Evolutionary conservation across 257 asterid genomes (phyloP).

Genomic region (Paulownia fortunei): DNA sequence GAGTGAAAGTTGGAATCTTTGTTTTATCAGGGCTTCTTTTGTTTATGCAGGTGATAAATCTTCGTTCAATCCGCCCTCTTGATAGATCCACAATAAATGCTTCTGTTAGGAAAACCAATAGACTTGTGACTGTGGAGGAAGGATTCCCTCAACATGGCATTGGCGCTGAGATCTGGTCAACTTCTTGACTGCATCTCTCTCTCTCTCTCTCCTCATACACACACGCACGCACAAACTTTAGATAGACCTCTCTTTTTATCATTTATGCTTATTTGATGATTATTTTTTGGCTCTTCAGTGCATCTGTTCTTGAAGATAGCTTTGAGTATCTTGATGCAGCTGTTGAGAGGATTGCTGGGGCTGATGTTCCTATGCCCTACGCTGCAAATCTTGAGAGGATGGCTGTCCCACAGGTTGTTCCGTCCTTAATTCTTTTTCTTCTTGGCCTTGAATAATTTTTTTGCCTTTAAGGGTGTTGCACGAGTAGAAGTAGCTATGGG

Average conservation of each 20-base stretch:
- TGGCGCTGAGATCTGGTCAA: conserved; percentile 89
- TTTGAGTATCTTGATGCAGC: conserved; percentile 84
- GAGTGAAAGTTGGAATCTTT: conserved; percentile 16
- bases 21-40: conserved; percentile 11
- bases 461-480: background rate
- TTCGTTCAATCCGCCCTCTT: conserved; percentile 85
- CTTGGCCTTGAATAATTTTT: background rate
- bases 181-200: conserved; percentile 13
- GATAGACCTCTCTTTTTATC: background rate
- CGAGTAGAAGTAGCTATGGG: background rate
- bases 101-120: conserved; percentile 82
- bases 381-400: conserved; percentile 86
- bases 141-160: conserved; percentile 90
- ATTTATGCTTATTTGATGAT: background rate
- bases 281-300: conserved; percentile 44
- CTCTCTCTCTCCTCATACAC: background rate
- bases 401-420: conserved; percentile 50
- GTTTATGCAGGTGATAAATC: conserved; percentile 65
- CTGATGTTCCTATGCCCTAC: conserved; percentile 93
- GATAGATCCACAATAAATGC: conserved; percentile 78
- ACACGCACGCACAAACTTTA: background rate
- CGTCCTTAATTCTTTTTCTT: background rate
- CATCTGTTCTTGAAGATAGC: conserved; percentile 74
- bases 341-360: conserved; percentile 84
- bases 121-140: conserved; percentile 85